phyloP scores from a whole-genome alignment of 1,139 yeast genomes.

The Yamadazyma songkhlaensis region DNA sequence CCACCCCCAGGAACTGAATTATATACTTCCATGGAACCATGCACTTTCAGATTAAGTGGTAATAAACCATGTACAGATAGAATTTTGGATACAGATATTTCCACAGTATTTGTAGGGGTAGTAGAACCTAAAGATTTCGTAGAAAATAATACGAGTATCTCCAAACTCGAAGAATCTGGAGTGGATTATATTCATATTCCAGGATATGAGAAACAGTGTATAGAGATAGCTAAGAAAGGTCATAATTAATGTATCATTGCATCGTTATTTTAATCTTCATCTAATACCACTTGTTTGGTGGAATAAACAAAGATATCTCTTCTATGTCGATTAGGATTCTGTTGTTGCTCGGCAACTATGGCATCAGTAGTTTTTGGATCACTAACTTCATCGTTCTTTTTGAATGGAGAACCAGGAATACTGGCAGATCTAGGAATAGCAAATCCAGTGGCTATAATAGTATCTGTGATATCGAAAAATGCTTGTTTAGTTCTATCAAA shows the following conservation, averaged over 20 bases:
- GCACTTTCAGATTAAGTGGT: conserved; percentile 86
- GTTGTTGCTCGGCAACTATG: conserved; percentile 3
- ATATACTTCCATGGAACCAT: conserved; percentile 98
- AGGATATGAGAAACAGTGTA: conserved; percentile 75
- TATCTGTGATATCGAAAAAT: conserved; percentile 49
- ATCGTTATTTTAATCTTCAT: conserved; percentile 11
- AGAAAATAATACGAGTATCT: conserved; percentile 64
- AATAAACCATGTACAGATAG: conserved; percentile 86
- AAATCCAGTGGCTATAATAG: conserved; percentile 56
- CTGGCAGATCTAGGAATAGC: conserved; percentile 57
- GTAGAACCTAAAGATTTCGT: conserved; percentile 89
- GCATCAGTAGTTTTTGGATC: conserved; percentile 4
- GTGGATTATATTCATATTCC: conserved; percentile 78
- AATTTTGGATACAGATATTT: conserved; percentile 55
- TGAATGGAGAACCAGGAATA: conserved; percentile 19
- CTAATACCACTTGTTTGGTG: conserved; percentile 51
- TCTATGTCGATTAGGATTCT: conserved; percentile 20
- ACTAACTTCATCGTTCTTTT: not conserved
- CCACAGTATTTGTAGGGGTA: conserved; percentile 87
- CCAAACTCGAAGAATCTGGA: conserved; percentile 50
- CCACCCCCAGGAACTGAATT: conserved; percentile 79
- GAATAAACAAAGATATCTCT: conserved; percentile 56
- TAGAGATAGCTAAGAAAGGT: conserved; percentile 74
- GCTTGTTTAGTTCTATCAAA: conserved; percentile 32
- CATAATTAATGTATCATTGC: conserved; percentile 32